These are phyloP conservation scores for Ophiostoma perfectum DNA, from an alignment of 2,329 filamentous ascomycete genomes.

Conservation along the genomic window DNA sequence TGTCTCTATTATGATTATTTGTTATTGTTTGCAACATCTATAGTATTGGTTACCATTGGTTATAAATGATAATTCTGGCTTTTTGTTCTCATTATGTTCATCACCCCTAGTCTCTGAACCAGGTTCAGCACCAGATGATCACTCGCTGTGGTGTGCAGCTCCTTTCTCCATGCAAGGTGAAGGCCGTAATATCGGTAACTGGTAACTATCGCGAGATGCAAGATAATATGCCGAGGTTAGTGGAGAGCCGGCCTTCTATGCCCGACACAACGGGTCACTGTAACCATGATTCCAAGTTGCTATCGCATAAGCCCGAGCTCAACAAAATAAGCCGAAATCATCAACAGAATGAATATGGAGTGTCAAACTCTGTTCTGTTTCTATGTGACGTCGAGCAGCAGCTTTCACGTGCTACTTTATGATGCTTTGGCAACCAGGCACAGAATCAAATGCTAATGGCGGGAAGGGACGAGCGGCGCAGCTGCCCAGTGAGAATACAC, in stretches of 20 bases:
- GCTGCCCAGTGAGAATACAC: no score
- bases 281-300: neutral
- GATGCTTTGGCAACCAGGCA: no score
- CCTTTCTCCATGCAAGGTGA: no score
- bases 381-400: no score
- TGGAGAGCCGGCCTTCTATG: neutral
- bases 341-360: no score
- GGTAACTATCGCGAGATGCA: neutral
- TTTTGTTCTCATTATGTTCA: neutral
- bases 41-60: neutral
- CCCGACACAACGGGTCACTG: conserved; percentile 4
- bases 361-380: no score
- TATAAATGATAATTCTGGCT: neutral
- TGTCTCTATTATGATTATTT: neutral
- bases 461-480: no score
- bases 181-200: neutral
- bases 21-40: neutral
- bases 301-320: neutral
- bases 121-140: neutral
- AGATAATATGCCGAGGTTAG: neutral
- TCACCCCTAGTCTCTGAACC: no score
- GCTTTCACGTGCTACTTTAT: no score
- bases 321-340: neutral
- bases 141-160: neutral
- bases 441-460: no score